These are phyloP conservation scores for Leccinum pallidistipes DNA, from an alignment of 1,284 basidiomycete genomes.

Conservation along the genomic window DNA sequence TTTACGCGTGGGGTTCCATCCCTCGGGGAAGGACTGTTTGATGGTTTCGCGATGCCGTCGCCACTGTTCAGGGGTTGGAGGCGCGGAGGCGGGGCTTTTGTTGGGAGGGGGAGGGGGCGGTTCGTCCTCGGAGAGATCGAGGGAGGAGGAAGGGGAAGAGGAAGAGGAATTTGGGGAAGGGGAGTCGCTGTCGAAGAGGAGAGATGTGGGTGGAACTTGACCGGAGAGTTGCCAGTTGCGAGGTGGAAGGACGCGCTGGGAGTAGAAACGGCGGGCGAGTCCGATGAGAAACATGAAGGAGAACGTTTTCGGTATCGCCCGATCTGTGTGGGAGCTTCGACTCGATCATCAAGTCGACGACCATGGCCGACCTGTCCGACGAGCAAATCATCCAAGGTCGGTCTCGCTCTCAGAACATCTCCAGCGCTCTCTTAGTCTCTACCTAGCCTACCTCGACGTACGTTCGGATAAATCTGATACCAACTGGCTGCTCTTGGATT, in stretches of 20 bases:
- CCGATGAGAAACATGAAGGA: not conserved
- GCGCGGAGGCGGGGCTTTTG: constrained; percentile 34
- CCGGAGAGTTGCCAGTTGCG: constrained; percentile 53
- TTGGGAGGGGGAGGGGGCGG: constrained; percentile 45
- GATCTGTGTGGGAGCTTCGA: constrained; percentile 4
- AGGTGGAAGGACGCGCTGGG: constrained; percentile 18
- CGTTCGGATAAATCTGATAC: constrained; percentile 79
- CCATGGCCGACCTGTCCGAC: constrained; percentile 85
- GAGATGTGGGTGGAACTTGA: constrained; percentile 49
- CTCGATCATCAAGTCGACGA: not conserved
- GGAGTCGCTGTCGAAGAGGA: constrained; percentile 45
- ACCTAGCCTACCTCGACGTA: constrained; percentile 81
- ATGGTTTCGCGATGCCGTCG: constrained; percentile 57
- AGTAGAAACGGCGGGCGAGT: constrained; percentile 28
- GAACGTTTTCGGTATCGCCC: constrained; percentile 25
- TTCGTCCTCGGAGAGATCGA: constrained; percentile 56
- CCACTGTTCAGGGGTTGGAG: constrained; percentile 55
- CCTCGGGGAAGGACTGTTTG: constrained; percentile 65
- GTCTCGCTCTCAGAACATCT: constrained; percentile 20
- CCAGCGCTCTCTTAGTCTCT: constrained; percentile 14
- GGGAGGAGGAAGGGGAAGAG: constrained; percentile 16
- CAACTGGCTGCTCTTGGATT: constrained; percentile 87
- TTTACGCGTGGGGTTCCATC: constrained; percentile 86
- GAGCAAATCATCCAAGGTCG: constrained; percentile 75
- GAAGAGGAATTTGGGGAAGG: constrained; percentile 9